Evolutionary conservation across 805 yeast genomes (phyloP), one percentile per base, ranked within the genome.

Genomic region (Candida krabiensis): DNA sequence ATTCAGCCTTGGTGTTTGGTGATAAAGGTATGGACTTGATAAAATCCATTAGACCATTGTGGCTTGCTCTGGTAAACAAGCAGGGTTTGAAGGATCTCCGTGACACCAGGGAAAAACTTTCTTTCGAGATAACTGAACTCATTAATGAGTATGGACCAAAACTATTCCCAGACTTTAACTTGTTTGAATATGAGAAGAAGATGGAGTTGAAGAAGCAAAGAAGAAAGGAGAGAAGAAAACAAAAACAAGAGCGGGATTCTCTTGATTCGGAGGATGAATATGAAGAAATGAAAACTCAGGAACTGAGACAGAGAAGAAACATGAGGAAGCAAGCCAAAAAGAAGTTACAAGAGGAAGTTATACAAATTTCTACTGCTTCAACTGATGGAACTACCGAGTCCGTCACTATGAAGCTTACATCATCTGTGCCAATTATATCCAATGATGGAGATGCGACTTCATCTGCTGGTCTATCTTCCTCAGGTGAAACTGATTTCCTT

Each of bases 11-110:
- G 49, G 71, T 87, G 19, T 79, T 88, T 41, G 98, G 99, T 37
- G 99, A 93, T 56, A 84, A 81, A 43, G 99, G 99, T 24, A 74
- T 87, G 80, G 98, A 91, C 58, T 72, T 86, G 33, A 75, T 84
- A 59, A 88, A 88, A 57, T 82, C 95, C 3, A 66, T 91, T 39
- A 75, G 89, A 48, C 96, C 98, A 1, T 65, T 91, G 29, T 84
- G 83, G 63, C 60, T 83, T 19, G 77, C 86, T 3, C 59, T 85
- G 14, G 75, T 74, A 9, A 70, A 79, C 17, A 83, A 84, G 28
- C 64, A 73, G 14, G 75, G 80, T 1, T 66, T 83, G 34, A 58
- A 61, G 29, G 75, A 80, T 41, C 67, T 93, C 49, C 80, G 86
- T 51, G 63, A 67, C 19, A 70, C 77, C 35, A 72, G 98, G 46